These are phyloP conservation scores for Dentipellis sp. DNA, from an alignment of 768 basidiomycete genomes.

Conservation along the genomic window DNA sequence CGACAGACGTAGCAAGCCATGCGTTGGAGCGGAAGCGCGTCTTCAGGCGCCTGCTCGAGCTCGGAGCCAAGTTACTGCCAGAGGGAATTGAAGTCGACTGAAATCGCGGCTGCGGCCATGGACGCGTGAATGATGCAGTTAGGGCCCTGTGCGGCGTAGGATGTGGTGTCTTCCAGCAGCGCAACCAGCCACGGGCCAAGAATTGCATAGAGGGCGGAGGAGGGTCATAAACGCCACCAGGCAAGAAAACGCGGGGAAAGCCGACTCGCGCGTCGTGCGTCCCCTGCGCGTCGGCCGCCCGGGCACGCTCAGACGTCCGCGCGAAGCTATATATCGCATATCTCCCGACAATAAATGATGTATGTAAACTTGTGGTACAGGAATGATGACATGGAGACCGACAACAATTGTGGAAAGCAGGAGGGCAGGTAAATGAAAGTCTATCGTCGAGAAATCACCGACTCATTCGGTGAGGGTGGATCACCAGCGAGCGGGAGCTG, in stretches of 20 bases:
- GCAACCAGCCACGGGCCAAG: not conserved
- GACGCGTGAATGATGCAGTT: too few species aligned
- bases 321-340: too few species aligned
- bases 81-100: too few species aligned
- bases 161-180: not conserved
- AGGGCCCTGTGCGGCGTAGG: too few species aligned
- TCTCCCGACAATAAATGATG: too few species aligned
- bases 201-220: constrained; percentile 1
- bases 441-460: too few species aligned
- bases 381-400: not conserved
- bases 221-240: not conserved
- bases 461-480: too few species aligned
- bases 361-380: not conserved
- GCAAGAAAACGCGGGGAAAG: not conserved
- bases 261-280: not conserved
- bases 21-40: not conserved
- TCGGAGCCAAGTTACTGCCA: not conserved
- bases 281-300: not conserved
- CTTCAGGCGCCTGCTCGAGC: not conserved
- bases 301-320: too few species aligned
- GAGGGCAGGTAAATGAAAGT: too few species aligned
- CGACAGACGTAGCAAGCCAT: constrained; percentile 6
- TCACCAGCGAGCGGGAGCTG: not conserved
- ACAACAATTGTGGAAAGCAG: not conserved
- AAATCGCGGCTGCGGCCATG: too few species aligned